Evolutionary conservation across 2,329 filamentous ascomycete species (phyloP).

Genomic region (Venturia aucupariae): DNA sequence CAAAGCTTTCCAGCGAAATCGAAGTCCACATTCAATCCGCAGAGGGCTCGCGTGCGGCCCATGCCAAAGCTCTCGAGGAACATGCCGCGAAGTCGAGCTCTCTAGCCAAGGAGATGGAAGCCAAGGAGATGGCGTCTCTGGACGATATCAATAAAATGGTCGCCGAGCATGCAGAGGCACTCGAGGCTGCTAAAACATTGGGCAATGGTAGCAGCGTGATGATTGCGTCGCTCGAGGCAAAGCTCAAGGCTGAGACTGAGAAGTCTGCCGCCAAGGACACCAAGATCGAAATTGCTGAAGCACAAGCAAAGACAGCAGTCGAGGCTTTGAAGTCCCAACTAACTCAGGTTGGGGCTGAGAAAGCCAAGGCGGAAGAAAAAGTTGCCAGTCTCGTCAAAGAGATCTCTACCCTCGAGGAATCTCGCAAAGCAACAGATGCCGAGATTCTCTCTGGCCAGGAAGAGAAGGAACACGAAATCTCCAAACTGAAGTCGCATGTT

Average conservation of each 20-base stretch:
- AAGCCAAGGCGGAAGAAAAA: not conserved
- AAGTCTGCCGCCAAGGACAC: not conserved
- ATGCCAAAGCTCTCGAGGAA: not conserved
- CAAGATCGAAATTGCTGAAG: not conserved
- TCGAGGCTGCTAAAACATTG: not conserved
- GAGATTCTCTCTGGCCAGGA: not conserved
- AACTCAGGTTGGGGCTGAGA: not conserved
- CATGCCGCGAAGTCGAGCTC: not conserved
- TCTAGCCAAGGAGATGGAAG: not conserved
- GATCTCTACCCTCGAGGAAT: not conserved
- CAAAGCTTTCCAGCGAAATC: not conserved
- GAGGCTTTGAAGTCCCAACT: not conserved
- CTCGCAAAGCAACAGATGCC: not conserved
- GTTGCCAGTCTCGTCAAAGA: not conserved
- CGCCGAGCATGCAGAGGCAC: not conserved
- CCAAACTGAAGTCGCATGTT: not conserved
- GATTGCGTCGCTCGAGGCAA: not conserved
- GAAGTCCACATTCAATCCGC: not conserved
- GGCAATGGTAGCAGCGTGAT: not conserved
- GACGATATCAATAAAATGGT: not conserved
- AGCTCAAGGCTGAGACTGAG: not conserved
- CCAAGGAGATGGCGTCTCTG: not conserved
- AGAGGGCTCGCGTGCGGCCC: not conserved
- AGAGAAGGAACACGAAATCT: not conserved
- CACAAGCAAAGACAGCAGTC: not conserved